phyloP scores from a whole-genome alignment of 2,329 filamentous ascomycete genomes.

The Dactylonectria macrodidyma region DNA sequence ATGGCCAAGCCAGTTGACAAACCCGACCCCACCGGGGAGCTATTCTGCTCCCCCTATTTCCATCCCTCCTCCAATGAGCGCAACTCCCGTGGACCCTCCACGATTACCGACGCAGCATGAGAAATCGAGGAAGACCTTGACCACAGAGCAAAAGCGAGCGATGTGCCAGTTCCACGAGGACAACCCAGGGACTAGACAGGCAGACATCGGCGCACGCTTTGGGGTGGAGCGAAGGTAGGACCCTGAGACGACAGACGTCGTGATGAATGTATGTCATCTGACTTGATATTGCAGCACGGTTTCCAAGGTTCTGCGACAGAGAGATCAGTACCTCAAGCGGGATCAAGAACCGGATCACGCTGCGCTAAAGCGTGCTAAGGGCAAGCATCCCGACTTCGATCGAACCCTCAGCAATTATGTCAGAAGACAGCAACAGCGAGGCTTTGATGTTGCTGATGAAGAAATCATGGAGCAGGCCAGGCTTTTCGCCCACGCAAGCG shows the following conservation, averaged over 20 bases:
- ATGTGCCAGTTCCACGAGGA: constrained; percentile 97
- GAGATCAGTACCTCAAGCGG: constrained; percentile 94
- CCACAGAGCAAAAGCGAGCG: constrained; percentile 87
- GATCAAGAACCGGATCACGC: constrained; percentile 76
- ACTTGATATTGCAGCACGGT: constrained; percentile 79
- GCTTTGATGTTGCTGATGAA: constrained; percentile 81
- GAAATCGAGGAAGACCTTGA: constrained; percentile 88
- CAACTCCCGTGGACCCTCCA: constrained; percentile 57
- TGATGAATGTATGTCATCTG: constrained; percentile 43
- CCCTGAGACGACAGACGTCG: constrained; percentile 22
- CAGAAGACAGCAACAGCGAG: constrained; percentile 83
- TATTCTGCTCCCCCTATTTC: constrained; percentile 73
- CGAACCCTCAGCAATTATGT: constrained; percentile 91
- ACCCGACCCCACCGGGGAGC: constrained; percentile 67
- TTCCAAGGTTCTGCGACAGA: constrained; percentile 96
- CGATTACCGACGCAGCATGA: constrained; percentile 58
- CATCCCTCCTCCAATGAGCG: constrained; percentile 70
- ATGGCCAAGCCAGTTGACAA: constrained; percentile 89
- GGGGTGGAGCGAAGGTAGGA: constrained; percentile 96
- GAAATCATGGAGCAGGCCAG: constrained; percentile 88
- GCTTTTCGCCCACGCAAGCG: constrained; percentile 81
- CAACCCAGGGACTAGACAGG: constrained; percentile 92
- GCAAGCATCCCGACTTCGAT: constrained; percentile 91
- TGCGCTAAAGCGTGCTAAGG: constrained; percentile 85
- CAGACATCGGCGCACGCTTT: constrained; percentile 95